Percentiles rank a stretch among this genome's conserved stretches.
These are phyloP conservation scores for Fusarium subglutinans DNA, from an alignment of 2,329 filamentous ascomycete species.

Conservation along the genomic window DNA sequence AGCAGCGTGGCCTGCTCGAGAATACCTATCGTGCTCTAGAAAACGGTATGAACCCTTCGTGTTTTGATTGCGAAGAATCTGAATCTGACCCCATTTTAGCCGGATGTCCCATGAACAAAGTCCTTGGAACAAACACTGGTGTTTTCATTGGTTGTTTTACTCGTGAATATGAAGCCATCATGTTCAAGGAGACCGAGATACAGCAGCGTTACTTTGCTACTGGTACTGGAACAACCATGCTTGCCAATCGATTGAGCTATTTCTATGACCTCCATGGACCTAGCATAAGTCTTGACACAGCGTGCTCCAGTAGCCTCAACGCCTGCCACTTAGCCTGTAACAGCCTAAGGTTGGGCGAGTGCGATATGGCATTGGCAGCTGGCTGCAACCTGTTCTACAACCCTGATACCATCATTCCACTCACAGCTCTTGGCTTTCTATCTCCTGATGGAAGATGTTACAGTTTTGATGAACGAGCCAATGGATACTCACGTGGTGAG, in stretches of 20 bases:
- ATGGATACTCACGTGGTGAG: background rate
- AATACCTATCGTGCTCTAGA: conserved; percentile 42
- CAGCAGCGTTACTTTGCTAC: conserved; percentile 2
- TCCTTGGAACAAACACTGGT: background rate
- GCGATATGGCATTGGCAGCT: conserved; percentile 1
- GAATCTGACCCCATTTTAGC: background rate
- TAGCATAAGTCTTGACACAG: conserved; percentile 4
- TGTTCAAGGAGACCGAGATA: conserved; percentile 4
- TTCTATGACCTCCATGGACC: conserved; percentile 3
- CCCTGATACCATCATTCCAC: conserved; percentile 1
- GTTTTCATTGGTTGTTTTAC: conserved; percentile 9
- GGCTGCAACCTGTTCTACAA: conserved; percentile 3
- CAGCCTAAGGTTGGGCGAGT: background rate
- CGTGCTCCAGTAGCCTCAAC: conserved; percentile 1
- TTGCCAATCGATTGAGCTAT: conserved; percentile 6
- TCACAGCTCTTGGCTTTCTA: background rate
- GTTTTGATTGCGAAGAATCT: background rate
- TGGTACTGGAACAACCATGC: conserved; percentile 2
- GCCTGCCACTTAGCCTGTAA: background rate
- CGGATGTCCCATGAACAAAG: background rate
- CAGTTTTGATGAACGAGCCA: background rate
- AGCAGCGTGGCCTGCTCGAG: conserved; percentile 48
- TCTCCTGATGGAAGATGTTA: conserved; percentile 4
- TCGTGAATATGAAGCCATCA: conserved; percentile 7
- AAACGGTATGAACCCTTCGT: conserved; percentile 36